Conservation (phyloP, 192 early-diverging fungal genomes). For the Dispira simplex region DNA sequence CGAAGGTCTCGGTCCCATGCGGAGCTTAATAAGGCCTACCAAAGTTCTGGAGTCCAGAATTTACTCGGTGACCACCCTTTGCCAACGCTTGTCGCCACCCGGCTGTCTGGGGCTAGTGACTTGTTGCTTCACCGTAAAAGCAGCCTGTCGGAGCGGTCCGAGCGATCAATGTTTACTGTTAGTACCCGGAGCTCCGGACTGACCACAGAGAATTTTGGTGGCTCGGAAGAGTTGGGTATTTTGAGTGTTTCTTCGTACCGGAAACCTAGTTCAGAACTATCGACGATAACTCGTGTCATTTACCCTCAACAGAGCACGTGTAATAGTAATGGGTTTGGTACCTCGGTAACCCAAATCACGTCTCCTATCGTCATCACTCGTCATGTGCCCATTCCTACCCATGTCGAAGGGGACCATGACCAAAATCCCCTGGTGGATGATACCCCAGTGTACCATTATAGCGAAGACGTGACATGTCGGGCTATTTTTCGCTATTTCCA, state of each 20-base stretch:
- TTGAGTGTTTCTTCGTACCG: too few relatives aligned
- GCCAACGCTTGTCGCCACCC: background rate
- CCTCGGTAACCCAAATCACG: conserved; percentile 2
- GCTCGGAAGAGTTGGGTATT: too few relatives aligned
- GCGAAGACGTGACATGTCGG: conserved; percentile 1
- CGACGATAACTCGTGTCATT: background rate
- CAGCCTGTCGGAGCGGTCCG: conserved; percentile 2
- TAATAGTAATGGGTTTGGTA: background rate
- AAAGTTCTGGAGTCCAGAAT: background rate
- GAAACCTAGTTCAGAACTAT: too few relatives aligned
- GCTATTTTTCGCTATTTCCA: background rate
- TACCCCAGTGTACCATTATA: background rate
- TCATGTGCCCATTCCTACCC: background rate
- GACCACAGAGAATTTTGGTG: too few relatives aligned
- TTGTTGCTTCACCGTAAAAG: background rate
- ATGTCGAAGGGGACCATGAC: too few relatives aligned
- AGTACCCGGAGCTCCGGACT: too few relatives aligned
- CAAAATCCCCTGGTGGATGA: too few relatives aligned
- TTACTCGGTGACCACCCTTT: background rate
- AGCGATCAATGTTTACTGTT: background rate
- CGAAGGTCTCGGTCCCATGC: conserved; percentile 4
- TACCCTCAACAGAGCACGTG: background rate
- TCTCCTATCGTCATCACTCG: conserved; percentile 12
- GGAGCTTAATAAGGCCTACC: background rate
- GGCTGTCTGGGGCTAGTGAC: too few relatives aligned